Conservation (phyloP, 1,284 basidiomycete species). For the Malassezia brasiliensis region DNA sequence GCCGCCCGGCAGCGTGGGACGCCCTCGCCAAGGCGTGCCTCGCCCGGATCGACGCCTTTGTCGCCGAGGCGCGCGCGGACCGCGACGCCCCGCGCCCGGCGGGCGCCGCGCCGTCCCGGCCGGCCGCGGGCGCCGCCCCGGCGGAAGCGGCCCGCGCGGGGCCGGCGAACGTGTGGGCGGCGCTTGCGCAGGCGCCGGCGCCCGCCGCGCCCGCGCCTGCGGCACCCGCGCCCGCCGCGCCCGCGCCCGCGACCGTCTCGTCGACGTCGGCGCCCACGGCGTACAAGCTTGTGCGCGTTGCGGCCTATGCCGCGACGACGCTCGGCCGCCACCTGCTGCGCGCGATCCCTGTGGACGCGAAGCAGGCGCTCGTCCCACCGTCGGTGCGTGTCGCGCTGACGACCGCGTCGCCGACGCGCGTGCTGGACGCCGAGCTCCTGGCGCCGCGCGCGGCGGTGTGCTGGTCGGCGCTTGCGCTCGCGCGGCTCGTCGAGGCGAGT, state of each 20-base stretch:
- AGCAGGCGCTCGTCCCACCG: constrained; percentile 29
- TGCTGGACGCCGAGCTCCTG: constrained; percentile 11
- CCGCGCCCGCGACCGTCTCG: not conserved
- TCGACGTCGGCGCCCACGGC: not conserved
- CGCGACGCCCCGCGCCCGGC: not conserved
- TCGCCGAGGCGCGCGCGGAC: not conserved
- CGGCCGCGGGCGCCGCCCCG: not conserved
- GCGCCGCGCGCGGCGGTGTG: constrained; percentile 14
- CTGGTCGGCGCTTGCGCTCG: constrained; percentile 18
- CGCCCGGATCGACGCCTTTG: constrained; percentile 14
- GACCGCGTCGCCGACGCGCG: constrained; percentile 13
- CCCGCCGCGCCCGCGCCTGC: constrained; percentile 3
- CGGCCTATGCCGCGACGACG: not conserved
- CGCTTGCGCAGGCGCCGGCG: not conserved
- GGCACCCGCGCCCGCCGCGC: not conserved
- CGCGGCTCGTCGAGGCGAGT: constrained; percentile 23
- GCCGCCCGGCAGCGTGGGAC: constrained; percentile 22
- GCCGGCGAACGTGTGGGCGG: constrained; percentile 7
- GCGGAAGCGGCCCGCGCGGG: not conserved
- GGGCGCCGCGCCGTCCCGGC: not conserved
- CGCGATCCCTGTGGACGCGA: constrained; percentile 22
- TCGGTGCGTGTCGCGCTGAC: constrained; percentile 12
- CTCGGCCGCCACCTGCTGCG: constrained; percentile 3
- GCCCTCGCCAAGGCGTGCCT: constrained; percentile 23
- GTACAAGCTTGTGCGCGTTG: not conserved